phyloP scores from a whole-genome alignment of 805 yeast genomes.

The Metschnikowia arizonensis region DNA sequence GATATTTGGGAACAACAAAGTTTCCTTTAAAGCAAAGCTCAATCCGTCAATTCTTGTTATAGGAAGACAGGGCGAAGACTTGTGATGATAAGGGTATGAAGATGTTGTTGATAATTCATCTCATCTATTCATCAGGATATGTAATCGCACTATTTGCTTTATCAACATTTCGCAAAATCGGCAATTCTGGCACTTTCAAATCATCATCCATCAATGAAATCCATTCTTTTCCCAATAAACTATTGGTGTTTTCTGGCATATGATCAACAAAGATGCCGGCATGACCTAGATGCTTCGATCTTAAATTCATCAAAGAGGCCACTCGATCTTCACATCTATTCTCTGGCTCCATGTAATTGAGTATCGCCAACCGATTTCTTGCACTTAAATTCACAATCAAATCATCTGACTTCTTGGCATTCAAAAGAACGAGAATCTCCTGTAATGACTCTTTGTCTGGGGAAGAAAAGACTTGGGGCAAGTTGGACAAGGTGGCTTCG shows the following conservation, averaged over 20 bases:
- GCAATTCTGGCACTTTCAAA: slow-evolving; percentile 37
- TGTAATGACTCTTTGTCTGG: slow-evolving; percentile 15
- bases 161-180: slow-evolving; percentile 62
- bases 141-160: slow-evolving; percentile 49
- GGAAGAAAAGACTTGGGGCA: slow-evolving; percentile 17
- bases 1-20: slow-evolving; percentile 74
- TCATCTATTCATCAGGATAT: slow-evolving; percentile 25
- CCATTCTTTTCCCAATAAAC: slow-evolving; percentile 19
- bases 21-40: slow-evolving; percentile 51
- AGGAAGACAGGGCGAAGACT: slow-evolving; percentile 78
- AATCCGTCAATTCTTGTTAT: slow-evolving; percentile 57
- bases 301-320: slow-evolving; percentile 21
- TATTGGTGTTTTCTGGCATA: slow-evolving; percentile 34
- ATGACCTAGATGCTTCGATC: slow-evolving; percentile 26
- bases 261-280: slow-evolving; percentile 35
- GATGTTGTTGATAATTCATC: too few species aligned
- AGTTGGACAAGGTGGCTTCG: slow-evolving; percentile 21
- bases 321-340: slow-evolving; percentile 10
- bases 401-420: slow-evolving; percentile 26
- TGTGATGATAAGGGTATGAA: too few species aligned
- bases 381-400: slow-evolving; percentile 25
- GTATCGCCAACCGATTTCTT: slow-evolving; percentile 20
- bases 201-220: slow-evolving; percentile 20
- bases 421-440: slow-evolving; percentile 14
- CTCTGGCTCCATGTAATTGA: slow-evolving; percentile 18